Evolutionary conservation across 441 rosid genomes (phyloP).

Genomic region (Aleurites moluccanus): DNA sequence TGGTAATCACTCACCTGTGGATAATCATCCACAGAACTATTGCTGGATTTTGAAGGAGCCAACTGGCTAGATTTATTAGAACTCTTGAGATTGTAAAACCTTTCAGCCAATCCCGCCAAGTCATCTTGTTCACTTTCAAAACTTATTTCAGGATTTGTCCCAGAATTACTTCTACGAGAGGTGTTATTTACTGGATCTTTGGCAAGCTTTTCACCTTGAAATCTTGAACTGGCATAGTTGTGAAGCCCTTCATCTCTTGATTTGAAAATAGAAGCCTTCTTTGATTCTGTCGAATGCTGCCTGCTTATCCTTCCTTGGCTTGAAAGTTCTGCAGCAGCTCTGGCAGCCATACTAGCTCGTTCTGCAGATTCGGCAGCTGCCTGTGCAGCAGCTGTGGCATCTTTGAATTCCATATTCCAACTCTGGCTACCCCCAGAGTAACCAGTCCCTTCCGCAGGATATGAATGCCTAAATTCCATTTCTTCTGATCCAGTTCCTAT

Average conservation of each 20-base stretch:
- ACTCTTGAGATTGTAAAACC: constrained; percentile 31
- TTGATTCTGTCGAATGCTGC: constrained; percentile 50
- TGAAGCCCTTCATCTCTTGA: constrained; percentile 39
- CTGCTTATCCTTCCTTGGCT: constrained; percentile 52
- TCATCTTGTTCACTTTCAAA: constrained; percentile 35
- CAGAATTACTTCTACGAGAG: constrained; percentile 32
- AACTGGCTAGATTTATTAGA: constrained; percentile 21
- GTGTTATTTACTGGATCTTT: constrained; percentile 34
- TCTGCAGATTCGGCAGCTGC: constrained; percentile 98
- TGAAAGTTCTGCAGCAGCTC: constrained; percentile 91
- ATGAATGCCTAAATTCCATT: constrained; percentile 41
- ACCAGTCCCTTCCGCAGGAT: constrained; percentile 35
- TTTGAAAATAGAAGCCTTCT: constrained; percentile 32
- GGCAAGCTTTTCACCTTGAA: constrained; percentile 30
- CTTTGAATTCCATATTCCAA: constrained; percentile 83
- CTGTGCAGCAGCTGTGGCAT: constrained; percentile 90
- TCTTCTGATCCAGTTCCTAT: constrained; percentile 49
- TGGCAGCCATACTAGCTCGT: constrained; percentile 90
- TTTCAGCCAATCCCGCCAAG: constrained; percentile 31
- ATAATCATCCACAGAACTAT: constrained; percentile 28
- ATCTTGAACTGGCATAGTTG: constrained; percentile 34
- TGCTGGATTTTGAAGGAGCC: constrained; percentile 34
- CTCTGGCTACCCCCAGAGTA: constrained; percentile 39
- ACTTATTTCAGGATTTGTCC: constrained; percentile 33
- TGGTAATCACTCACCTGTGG: constrained; percentile 28